Base-by-base conservation (phyloP, 805 yeast genomes). In the Saturnispora zaruensis region DNA sequence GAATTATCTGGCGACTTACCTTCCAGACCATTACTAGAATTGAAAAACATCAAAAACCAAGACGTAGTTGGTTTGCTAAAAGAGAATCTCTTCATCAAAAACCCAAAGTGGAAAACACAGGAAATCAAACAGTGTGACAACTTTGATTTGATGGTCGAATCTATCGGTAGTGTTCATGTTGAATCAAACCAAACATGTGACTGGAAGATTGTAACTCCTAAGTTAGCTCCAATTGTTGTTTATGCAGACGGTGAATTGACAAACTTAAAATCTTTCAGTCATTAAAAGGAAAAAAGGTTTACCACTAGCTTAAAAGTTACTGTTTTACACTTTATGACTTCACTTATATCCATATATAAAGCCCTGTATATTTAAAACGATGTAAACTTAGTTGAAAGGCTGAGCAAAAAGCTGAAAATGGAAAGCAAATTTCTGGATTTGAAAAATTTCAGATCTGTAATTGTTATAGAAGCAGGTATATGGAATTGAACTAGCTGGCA, bases 141-240 rank as follows among this genome's bases (percentile, higher is more conserved):
- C 11, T 47, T 47, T 41, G 50, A 47, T 20, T 36, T 47, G 6
- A 41, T 47, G 18, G 7, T 47, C 4, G 50, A 41, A 25, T 28
- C 38, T 14, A 16, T 47, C n/a, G 50, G 50, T 18, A 23, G 41
- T 11, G 33, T 47, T n/a, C 44, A 20, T 34, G 24, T 47, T 23
- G 45, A 47, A 32, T 41, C 50, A n/a, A 32, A 25, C 23, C 41
- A 41, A 20, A n/a, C 5, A 5, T 47, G 50, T 33, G 45, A 41
- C 34, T 47, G 50, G 50, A 41, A 41, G 24, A 47, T 47, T 9
- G 33, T 36, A 4, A 41, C 45, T 6, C 55, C 55, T 9, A 45
- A 48, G 44, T 18, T 52, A 33, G 46, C 36, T 24, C 13, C 43
- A 5, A 43, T 24, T 3, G 46, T 40, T 9, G 30, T 43, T 6